Conservation (phyloP, 1,284 basidiomycete species). For the Baeospora myosura region DNA sequence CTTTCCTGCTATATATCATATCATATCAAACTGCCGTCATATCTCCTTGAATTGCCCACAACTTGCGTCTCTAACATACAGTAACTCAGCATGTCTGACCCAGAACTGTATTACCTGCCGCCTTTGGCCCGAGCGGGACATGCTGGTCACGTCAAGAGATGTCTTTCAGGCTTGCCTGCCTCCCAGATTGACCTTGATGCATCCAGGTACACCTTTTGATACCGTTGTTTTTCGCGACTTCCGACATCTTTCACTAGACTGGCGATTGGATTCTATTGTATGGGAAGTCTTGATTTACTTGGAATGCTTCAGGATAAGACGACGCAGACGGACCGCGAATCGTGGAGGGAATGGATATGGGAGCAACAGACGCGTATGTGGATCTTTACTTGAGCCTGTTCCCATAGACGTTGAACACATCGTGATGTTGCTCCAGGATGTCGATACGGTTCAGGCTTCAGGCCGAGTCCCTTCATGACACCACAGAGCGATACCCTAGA, state of each 20-base stretch:
- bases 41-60: too few species aligned
- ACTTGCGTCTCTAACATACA: too few species aligned
- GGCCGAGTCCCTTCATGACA: conserved; percentile 65
- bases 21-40: too few species aligned
- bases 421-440: too few species aligned
- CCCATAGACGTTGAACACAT: too few species aligned
- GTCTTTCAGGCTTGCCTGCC: conserved; percentile 46
- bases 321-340: conserved; percentile 42
- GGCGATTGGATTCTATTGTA: conserved; percentile 79
- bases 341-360: conserved; percentile 85
- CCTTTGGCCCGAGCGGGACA: conserved; percentile 22
- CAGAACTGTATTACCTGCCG: background rate
- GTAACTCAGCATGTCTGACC: background rate
- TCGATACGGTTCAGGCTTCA: conserved; percentile 33
- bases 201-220: conserved; percentile 34
- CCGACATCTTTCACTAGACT: conserved; percentile 41
- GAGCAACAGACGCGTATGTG: conserved; percentile 47
- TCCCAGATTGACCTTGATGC: conserved; percentile 52
- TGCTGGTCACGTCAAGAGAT: conserved; percentile 47
- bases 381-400: background rate
- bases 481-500: too few species aligned
- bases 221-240: background rate
- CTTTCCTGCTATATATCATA: too few species aligned
- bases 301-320: conserved; percentile 45
- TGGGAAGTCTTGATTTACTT: conserved; percentile 73